Evolutionary conservation across 2,329 filamentous ascomycete species (phyloP).

Genomic region (Colletotrichum sp.): DNA sequence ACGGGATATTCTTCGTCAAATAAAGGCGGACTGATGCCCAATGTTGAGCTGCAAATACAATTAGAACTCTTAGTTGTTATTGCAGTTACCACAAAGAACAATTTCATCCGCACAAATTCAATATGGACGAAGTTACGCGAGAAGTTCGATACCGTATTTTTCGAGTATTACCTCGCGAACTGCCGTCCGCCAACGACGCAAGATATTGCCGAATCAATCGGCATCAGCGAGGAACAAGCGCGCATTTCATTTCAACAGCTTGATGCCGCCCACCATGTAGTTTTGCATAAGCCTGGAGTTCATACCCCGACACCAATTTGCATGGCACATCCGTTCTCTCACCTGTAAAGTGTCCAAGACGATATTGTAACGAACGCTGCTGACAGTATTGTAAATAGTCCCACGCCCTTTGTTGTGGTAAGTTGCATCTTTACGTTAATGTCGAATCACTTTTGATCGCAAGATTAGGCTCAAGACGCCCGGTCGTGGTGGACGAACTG

Average conservation of each 20-base stretch:
- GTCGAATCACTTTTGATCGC: not conserved
- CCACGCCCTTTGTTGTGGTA: not conserved
- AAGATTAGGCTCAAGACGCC: not conserved
- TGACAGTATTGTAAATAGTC: not conserved
- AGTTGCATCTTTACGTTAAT: accelerated
- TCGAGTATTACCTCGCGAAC: not conserved
- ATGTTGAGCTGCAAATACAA: no score
- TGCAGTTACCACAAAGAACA: not conserved
- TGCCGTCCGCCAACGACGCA: not conserved
- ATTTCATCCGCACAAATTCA: not conserved
- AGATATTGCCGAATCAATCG: not conserved
- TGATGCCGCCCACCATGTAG: not conserved
- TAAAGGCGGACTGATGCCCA: no score
- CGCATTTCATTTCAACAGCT: not conserved
- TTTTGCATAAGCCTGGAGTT: not conserved
- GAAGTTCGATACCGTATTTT: not conserved
- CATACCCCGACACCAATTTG: not conserved
- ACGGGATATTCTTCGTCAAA: no score
- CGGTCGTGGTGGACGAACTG: not conserved
- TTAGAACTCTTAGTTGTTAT: not conserved
- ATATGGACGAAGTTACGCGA: not conserved
- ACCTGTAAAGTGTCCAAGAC: not conserved
- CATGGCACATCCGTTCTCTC: not conserved
- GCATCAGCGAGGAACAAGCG: not conserved
- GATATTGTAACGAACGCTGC: not conserved